Percentiles rank a stretch among this genome's conserved stretches.
Evolutionary conservation across 768 basidiomycete species (phyloP).

Genomic region (Trametopsis cervina): DNA sequence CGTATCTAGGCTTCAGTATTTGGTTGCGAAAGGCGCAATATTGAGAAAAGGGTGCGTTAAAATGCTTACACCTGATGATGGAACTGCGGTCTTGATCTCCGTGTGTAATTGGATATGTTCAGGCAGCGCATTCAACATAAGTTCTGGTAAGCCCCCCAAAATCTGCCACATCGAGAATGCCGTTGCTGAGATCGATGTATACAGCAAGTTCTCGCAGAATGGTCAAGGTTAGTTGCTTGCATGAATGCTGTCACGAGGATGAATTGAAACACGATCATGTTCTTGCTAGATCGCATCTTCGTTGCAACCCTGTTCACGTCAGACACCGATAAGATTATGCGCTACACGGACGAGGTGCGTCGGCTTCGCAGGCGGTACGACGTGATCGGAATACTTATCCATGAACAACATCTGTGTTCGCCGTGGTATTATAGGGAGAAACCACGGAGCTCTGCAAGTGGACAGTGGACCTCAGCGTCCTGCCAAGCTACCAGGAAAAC

Average conservation of each 20-base stretch:
- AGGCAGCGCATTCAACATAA: constrained; percentile 80
- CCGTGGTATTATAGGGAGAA: constrained; percentile 43
- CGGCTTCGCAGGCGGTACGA: constrained; percentile 12
- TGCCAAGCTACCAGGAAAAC: constrained; percentile 75
- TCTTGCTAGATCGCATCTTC: constrained; percentile 58
- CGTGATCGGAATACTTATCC: constrained; percentile 14
- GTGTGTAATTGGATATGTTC: constrained; percentile 15
- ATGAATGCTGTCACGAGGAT: neutral
- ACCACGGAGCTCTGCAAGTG: constrained; percentile 74
- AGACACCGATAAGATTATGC: constrained; percentile 66
- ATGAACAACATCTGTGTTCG: neutral
- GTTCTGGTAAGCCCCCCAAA: constrained; percentile 56
- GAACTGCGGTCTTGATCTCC: constrained; percentile 18
- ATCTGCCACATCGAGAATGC: too few relatives aligned
- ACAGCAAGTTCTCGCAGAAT: constrained; percentile 66
- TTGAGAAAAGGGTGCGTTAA: constrained; percentile 72
- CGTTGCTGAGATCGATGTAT: constrained; percentile 8
- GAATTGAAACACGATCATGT: neutral
- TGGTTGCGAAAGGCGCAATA: constrained; percentile 83
- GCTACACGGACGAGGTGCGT: constrained; percentile 73
- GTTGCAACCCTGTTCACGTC: constrained; percentile 79
- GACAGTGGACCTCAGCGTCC: constrained; percentile 75
- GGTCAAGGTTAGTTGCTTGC: constrained; percentile 33
- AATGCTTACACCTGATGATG: constrained; percentile 4
- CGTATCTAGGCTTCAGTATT: constrained; percentile 66